phyloP scores from a whole-genome alignment of 163 green algal genomes.

The Scenedesmus sp. region DNA sequence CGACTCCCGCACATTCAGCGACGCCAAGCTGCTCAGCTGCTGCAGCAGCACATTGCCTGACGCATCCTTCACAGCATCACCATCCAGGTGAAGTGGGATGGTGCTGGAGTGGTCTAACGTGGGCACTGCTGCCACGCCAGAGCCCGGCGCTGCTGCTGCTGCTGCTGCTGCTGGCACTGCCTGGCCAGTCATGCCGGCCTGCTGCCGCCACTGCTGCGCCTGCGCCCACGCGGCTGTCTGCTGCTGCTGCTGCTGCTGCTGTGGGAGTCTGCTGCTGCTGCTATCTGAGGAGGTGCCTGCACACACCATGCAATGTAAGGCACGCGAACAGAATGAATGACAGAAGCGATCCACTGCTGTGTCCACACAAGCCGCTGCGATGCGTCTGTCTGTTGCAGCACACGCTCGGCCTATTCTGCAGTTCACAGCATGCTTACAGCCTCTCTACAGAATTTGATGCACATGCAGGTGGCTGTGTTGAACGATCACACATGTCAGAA shows the following conservation, averaged over 20 bases:
- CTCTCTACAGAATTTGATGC: too few species aligned
- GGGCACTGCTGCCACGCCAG: not conserved
- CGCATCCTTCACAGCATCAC: not conserved
- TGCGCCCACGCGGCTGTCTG: not conserved
- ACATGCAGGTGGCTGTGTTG: not conserved
- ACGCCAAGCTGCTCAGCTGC: not conserved
- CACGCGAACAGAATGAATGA: not conserved
- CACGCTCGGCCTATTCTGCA: too few species aligned
- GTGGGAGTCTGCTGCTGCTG: not conserved
- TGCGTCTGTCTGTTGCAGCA: too few species aligned
- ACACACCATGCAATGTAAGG: not conserved
- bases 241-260: not conserved
- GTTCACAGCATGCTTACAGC: too few species aligned
- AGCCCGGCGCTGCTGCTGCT: not conserved
- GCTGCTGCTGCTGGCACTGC: constrained; percentile 10
- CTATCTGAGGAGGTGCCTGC: not conserved
- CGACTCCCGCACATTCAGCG: constrained; percentile 24
- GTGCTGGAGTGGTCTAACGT: constrained; percentile 44
- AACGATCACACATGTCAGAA: not conserved
- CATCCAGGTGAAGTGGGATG: constrained; percentile 35
- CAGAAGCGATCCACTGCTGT: too few species aligned
- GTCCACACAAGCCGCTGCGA: too few species aligned
- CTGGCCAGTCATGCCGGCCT: not conserved
- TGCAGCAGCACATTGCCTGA: constrained; percentile 25
- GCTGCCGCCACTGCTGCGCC: not conserved